Evolutionary conservation across 352 stramenopile genomes (phyloP), one percentile per base, ranked within the genome.

Genomic region (Blastocystis sp.): DNA sequence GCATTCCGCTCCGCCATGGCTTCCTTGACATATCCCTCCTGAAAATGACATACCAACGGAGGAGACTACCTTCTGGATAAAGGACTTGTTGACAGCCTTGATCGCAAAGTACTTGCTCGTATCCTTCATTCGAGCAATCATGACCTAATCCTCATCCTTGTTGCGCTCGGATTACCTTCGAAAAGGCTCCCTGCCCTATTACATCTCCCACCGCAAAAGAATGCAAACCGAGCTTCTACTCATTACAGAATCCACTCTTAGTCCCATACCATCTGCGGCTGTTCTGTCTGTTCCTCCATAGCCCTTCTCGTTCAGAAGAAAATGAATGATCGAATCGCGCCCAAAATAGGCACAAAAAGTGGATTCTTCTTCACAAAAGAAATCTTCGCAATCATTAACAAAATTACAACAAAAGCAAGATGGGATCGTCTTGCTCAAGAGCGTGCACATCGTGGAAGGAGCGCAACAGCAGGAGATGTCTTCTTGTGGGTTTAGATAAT

Each of bases 1-100:
- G 90, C 89, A 60, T 91, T 90, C 23, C 87, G 74, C 64, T 91
- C 89, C 48, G 86, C 90, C 38, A 89, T 90, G 21, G 91, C 89
- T 19, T 69, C 77, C 21, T 88, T 59, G 2, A 82, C 48, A 28
- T 90, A 90, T 76, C 71, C 80, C 38, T 90, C 88, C 76, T 90
- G 89, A 21, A 79, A 86, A 28, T 76, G 14, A 78, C 38, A 86
- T 48, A 10, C 19, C 7, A 45, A 52, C 23, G 23, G 4, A 17
- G 43, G n/a, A 28, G 14, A 62, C 17, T 77, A 87, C 77, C 21
- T 64, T 78, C 41, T 19, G 17, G n/a, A 87, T 87, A 60, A 87
- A 87, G 38, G 77, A 41, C 38, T 90, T 91, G 19, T 90, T 89
- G 34, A 91, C 48, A 56, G 89, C 69, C 81, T 91, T 91, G 23